Evolutionary conservation across 1,139 yeast genomes (phyloP).

Genomic region (Sugiyamaella pinicola): DNA sequence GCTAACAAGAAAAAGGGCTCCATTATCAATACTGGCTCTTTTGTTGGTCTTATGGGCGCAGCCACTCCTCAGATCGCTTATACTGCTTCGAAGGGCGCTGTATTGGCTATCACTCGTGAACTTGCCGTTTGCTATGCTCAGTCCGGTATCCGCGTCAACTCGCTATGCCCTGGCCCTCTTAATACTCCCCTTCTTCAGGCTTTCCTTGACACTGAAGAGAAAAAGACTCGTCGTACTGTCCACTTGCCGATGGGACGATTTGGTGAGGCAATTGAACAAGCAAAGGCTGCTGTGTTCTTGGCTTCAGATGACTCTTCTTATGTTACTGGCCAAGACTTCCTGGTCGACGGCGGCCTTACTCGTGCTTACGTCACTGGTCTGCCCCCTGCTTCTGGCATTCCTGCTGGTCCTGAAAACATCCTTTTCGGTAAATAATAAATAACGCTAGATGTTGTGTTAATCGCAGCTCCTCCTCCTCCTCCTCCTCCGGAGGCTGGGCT

Average conservation of each 20-base stretch:
- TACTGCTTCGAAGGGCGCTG: conserved; percentile 48
- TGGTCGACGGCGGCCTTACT: conserved; percentile 78
- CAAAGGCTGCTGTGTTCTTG: conserved; percentile 77
- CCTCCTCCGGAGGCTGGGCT: too few relatives aligned
- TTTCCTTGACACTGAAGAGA: conserved; percentile 46
- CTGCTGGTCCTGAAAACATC: conserved; percentile 33
- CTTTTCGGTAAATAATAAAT: conserved; percentile 30
- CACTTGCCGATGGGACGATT: conserved; percentile 57
- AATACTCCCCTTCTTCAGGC: conserved; percentile 60
- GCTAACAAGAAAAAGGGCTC: conserved; percentile 53
- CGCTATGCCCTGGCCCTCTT: conserved; percentile 68
- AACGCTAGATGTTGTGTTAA: neutral
- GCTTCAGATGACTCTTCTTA: conserved; percentile 79
- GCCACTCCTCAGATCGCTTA: conserved; percentile 45
- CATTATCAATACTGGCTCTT: conserved; percentile 64
- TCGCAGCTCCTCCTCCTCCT: too few relatives aligned
- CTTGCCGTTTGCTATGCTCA: conserved; percentile 72
- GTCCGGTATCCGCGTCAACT: conserved; percentile 65
- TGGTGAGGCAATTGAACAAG: conserved; percentile 70
- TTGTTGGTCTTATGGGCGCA: conserved; percentile 56
- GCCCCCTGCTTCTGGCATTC: conserved; percentile 23
- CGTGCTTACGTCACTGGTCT: conserved; percentile 40
- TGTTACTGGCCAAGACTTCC: conserved; percentile 79
- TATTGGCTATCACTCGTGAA: conserved; percentile 54
- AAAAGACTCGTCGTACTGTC: conserved; percentile 49